phyloP scores from a whole-genome alignment of 2,329 filamentous ascomycete species.

The Boeremia exigua region DNA sequence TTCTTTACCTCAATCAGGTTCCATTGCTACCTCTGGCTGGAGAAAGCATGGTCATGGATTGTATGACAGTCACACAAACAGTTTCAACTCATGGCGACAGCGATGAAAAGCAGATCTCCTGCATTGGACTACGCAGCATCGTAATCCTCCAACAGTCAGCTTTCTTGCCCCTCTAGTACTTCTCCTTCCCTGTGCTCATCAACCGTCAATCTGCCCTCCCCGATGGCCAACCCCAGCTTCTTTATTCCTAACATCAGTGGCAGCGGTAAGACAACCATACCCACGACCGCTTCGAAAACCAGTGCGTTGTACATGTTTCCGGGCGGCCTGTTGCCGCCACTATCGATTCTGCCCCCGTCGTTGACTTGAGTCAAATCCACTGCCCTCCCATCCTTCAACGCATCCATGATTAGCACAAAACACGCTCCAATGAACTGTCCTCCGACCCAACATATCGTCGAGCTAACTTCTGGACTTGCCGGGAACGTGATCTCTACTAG shows the following conservation, averaged over 20 bases:
- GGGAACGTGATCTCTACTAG: conserved; percentile 88
- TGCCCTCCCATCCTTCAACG: conserved; percentile 59
- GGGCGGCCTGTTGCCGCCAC: conserved; percentile 57
- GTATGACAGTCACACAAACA: not conserved
- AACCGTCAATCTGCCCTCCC: conserved; percentile 40
- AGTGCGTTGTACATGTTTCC: conserved; percentile 76
- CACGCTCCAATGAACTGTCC: conserved; percentile 85
- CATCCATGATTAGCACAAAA: conserved; percentile 84
- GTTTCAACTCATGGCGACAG: not conserved
- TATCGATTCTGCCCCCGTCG: conserved; percentile 30
- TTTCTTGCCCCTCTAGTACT: conserved; percentile 19
- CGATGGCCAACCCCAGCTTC: conserved; percentile 61
- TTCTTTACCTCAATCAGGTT: conserved; percentile 10
- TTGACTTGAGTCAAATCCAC: conserved; percentile 39
- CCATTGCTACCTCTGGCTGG: not conserved
- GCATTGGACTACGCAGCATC: conserved; percentile 19
- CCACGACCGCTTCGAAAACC: conserved; percentile 79
- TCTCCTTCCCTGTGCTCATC: conserved; percentile 38
- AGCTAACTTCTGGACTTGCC: conserved; percentile 82
- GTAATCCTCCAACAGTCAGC: conserved; percentile 31
- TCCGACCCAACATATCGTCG: conserved; percentile 81
- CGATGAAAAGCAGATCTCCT: conserved; percentile 7
- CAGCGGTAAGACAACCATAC: conserved; percentile 68
- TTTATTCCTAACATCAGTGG: conserved; percentile 70
- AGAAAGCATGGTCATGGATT: not conserved